Base-by-base conservation (phyloP, 2,329 filamentous ascomycete genomes). In the Neopestalotiopsis clavispora region DNA sequence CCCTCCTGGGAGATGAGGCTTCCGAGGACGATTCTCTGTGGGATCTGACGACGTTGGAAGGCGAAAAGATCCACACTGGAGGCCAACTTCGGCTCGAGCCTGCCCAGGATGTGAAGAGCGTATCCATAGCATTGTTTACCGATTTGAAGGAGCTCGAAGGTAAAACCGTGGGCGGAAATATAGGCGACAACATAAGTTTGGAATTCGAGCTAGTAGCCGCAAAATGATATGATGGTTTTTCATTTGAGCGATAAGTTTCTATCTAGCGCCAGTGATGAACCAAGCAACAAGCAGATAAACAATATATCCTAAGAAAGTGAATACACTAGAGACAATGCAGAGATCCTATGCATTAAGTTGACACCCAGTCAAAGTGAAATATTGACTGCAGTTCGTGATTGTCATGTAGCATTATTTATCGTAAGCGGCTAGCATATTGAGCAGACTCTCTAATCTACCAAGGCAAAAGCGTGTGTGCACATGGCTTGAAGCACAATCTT, bases 401-500 rank as follows among this genome's bases (percentile, higher is more conserved):
- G 10, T 38, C 34, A 38, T 38, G 10, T 10, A 38, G 6, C 34
- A 38, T 6, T 10, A 7, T 38, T 38, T 6, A 38, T 10, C 10
- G 6, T 38, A 10, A 38, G 34, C 34, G 10, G 34, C 34, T 38
- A 38, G 5, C 2, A 38, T 38, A 38, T 38, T 38, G 4, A n/a
- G 3, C 14, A n/a, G 7, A 49, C 17, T 17, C 4, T 6, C 13
- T 17, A 17, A 49, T 49, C 13, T 4, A 49, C 45, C n/a, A 49
- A n/a, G 45, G n/a, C n/a, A 20, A 20, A 28, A 74, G 70, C 2
- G 71, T 28, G 23, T 28, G 23, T 71, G 58, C 72, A 75, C 72
- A 76, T 74, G 64, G 72, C 73, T 66, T 74, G 17, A 32, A 75
- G 68, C 13, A 71, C 72, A 3, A 45, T 7, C 9, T 63, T 57